Conservation (phyloP, 306 rosid species). For the Heteromeles arbutifolia region DNA sequence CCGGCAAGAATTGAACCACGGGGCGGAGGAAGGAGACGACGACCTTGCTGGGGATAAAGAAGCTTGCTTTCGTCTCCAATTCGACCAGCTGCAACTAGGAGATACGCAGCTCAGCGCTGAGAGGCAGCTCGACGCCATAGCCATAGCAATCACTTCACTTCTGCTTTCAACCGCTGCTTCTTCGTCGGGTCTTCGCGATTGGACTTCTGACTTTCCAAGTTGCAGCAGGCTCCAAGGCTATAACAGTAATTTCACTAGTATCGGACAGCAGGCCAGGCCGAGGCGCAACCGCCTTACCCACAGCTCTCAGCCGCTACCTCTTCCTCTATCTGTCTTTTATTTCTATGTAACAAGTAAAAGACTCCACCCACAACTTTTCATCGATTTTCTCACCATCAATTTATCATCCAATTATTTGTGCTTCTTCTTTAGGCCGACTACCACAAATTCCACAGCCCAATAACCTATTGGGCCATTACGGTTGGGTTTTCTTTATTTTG, state of each 20-base stretch:
- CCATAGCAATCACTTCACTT: background rate
- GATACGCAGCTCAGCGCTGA: background rate
- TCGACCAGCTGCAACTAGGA: background rate
- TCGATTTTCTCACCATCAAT: background rate
- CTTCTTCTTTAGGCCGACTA: background rate
- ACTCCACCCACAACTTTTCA: background rate
- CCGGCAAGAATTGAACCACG: background rate
- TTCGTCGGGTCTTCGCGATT: background rate
- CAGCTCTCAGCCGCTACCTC: background rate
- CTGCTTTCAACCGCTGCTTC: background rate
- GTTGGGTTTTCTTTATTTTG: background rate
- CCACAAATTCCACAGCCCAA: background rate
- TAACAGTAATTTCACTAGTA: background rate
- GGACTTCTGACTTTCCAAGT: background rate
- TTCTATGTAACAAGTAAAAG: background rate
- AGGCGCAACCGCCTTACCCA: constrained; percentile 16
- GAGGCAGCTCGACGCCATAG: constrained; percentile 6
- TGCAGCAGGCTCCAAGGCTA: background rate
- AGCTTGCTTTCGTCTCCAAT: background rate
- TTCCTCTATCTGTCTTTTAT: background rate
- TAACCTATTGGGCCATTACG: background rate
- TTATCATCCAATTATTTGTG: background rate
- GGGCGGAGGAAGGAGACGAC: background rate
- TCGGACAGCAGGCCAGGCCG: background rate
- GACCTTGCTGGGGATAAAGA: background rate